A percentile compares a stretch with the other conserved stretches of the same genome.
These are phyloP conservation scores for Datura wrightii DNA, from an alignment of 257 asterid species.

Conservation along the genomic window DNA sequence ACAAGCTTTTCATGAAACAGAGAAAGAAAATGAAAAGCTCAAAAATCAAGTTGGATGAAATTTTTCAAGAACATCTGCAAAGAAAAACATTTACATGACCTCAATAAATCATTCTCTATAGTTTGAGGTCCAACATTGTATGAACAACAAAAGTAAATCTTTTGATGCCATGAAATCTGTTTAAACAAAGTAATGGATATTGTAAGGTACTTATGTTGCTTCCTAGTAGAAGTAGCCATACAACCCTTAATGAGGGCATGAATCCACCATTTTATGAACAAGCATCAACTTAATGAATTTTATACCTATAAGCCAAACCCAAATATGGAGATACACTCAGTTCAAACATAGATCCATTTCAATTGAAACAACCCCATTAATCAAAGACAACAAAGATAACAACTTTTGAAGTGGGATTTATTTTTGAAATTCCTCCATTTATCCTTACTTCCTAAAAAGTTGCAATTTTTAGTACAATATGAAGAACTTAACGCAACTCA, in stretches of 20 bases:
- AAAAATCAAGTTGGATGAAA: neutral
- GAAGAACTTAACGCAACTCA: neutral
- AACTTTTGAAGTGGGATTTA: neutral
- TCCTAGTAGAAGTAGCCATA: neutral
- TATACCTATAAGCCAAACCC: neutral
- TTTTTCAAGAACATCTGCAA: neutral
- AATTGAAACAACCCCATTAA: neutral
- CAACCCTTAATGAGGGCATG: neutral
- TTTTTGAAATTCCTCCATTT: neutral
- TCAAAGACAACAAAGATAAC: neutral
- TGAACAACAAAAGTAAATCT: neutral
- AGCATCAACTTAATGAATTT: neutral
- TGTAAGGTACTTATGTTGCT: neutral
- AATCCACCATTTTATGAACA: neutral
- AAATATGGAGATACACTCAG: neutral
- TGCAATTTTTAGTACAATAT: neutral
- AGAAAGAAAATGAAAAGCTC: neutral
- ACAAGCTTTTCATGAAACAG: neutral
- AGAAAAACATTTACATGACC: neutral
- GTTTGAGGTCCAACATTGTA: slow-evolving; percentile 23
- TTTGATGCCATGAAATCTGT: neutral
- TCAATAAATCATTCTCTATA: neutral
- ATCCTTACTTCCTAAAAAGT: neutral
- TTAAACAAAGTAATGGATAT: neutral
- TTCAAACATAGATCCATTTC: slow-evolving; percentile 22